These are phyloP conservation scores for Hymenoscyphus infarciens DNA, from an alignment of 2,329 filamentous ascomycete genomes.

Conservation along the genomic window DNA sequence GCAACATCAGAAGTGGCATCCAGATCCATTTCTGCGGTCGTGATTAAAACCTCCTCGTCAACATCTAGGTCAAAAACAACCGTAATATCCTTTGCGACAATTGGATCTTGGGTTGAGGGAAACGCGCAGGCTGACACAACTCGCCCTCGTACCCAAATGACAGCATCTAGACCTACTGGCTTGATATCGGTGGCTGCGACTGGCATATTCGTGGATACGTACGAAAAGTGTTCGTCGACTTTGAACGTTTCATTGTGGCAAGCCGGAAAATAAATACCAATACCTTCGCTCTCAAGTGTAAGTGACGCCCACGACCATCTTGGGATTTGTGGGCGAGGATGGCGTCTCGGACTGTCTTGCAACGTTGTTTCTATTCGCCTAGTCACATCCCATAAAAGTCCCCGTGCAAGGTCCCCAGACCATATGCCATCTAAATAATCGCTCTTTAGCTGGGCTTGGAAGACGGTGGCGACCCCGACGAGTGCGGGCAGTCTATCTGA, in stretches of 20 bases:
- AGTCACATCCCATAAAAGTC: conserved; percentile 8
- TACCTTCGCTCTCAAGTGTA: neutral
- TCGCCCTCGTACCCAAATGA: neutral
- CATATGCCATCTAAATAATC: conserved; percentile 13
- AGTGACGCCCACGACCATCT: conserved; percentile 9
- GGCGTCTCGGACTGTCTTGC: neutral
- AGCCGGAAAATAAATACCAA: neutral
- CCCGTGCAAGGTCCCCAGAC: neutral
- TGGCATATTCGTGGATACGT: neutral
- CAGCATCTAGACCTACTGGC: neutral
- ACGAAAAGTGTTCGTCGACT: neutral
- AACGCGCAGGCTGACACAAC: neutral
- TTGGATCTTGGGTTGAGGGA: neutral
- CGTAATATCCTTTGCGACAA: neutral
- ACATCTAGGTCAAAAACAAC: neutral
- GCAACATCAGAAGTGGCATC: conserved; percentile 1
- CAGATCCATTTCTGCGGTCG: neutral
- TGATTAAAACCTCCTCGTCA: conserved; percentile 4
- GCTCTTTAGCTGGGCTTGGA: conserved; percentile 1
- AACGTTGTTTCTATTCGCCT: neutral
- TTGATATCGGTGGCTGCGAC: neutral
- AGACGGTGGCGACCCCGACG: conserved; percentile 8
- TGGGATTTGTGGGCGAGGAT: neutral
- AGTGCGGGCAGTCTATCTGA: conserved; percentile 10
- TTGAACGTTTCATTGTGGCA: neutral